Evolutionary conservation across 768 basidiomycete species (phyloP).

Genomic region (Russula earlei): DNA sequence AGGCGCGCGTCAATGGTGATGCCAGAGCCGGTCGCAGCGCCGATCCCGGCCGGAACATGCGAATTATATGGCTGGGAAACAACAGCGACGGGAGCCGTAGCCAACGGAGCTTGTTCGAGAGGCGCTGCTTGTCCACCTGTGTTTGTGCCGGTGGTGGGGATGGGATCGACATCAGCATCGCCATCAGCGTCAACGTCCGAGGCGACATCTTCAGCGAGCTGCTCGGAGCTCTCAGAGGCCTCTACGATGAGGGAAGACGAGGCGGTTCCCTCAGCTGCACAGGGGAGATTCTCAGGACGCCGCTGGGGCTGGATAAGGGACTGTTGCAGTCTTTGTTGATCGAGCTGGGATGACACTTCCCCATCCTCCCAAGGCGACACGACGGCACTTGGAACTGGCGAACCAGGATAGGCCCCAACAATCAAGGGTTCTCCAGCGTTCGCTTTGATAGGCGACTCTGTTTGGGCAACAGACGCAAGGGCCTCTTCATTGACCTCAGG

Average conservation of each 20-base stretch:
- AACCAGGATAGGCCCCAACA: slow-evolving; percentile 37
- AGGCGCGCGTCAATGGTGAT: slow-evolving; percentile 10
- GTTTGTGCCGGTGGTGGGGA: not conserved
- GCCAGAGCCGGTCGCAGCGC: not conserved
- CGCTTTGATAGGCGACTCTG: slow-evolving; percentile 14
- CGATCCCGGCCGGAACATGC: not conserved
- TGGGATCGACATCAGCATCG: slow-evolving; percentile 7
- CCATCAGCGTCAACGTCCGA: slow-evolving; percentile 15
- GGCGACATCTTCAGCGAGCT: slow-evolving; percentile 9
- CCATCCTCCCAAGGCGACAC: slow-evolving; percentile 7
- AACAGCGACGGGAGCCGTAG: not conserved
- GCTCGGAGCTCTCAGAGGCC: slow-evolving; percentile 12
- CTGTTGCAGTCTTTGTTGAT: not conserved
- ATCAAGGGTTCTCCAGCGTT: slow-evolving; percentile 30
- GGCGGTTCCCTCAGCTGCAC: not conserved
- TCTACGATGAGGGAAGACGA: slow-evolving; percentile 8
- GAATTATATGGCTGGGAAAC: not conserved
- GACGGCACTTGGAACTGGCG: slow-evolving; percentile 28
- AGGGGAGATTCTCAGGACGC: not conserved
- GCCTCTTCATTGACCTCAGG: slow-evolving; percentile 4
- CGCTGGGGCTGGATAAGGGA: not conserved
- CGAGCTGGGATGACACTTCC: not conserved
- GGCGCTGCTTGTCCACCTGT: not conserved
- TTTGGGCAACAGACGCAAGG: not conserved
- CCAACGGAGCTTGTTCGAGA: not conserved